Base-by-base conservation (phyloP, 257 asterid genomes). In the Pogostemon cablin region DNA sequence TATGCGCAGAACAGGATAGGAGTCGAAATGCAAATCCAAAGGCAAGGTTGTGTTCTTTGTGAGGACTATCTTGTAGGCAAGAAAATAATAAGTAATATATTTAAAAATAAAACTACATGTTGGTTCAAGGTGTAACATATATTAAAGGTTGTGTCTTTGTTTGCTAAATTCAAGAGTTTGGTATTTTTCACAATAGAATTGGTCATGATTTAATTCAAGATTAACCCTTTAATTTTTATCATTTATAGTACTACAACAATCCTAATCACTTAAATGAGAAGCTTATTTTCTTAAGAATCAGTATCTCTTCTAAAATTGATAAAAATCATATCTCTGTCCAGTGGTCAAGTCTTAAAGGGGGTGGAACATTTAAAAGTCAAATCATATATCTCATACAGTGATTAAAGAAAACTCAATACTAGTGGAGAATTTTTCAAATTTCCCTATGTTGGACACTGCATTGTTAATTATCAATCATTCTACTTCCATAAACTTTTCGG, bases 401-500 rank as follows among this genome's bases (percentile, higher is more conserved):
- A 67, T 42, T 43, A 62, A 34, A 69, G 38, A 10, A 65, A 44
- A 48, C 44, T 71, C 73, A 65, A 68, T 43, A 12, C 40, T 41
- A 25, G 63, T 69, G 41, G 41, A 38, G 12, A 62, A 58, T 38
- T 7, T 20, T 38, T 39, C 17, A 20, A 35, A 8, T 42, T 57
- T 58, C 59, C 67, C 47, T 62, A 62, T 71, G 48, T 68, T 32
- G 47, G n/a, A 42, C 32, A 11, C 41, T 12, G 11, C 17, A 58
- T 35, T 50, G 71, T 62, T 46, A 25, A 47, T 9, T 43, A 20
- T 47, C 43, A 57, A 49, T 6, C 37, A 50, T 69, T 50, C 63
- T 76, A 67, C 69, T 41, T 72, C 44, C 72, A 61, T 67, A 55
- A 71, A 65, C 52, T 61, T 70, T 64, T 79, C 61, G 43, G 71